Evolutionary conservation across 108 stramenopile species (phyloP), one percentile per base, ranked within the genome.

Genomic region (Conticribra guillardii): DNA sequence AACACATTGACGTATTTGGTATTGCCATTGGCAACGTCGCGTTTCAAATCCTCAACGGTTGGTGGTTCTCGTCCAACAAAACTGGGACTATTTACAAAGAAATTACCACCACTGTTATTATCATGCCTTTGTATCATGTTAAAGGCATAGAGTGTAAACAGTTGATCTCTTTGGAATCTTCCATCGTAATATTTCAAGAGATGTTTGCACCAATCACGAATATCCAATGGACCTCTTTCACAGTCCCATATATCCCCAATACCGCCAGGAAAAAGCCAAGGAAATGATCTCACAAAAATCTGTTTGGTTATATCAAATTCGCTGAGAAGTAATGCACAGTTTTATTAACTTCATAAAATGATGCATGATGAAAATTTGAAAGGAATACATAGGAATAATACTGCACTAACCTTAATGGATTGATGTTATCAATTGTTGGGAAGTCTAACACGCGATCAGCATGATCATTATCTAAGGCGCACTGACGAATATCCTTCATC

Each of bases 211-310:
- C 75, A 76, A 2, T 53, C 55, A 4, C 7, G 8, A 24, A 28
- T 30, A 3, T 46, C 23, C 0, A 37, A 21, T 41, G 24, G 48
- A 1, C 67, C 67, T 21, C 73, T 30, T 26, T 23, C 33, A 22
- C 11, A 9, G 24, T 76, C 70, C 29, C 71, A n/a, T n/a, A n/a
- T n/a, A n/a, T n/a, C n/a, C n/a, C n/a, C n/a, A n/a, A n/a, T n/a
- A n/a, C n/a, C n/a, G 60, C 73, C 73, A 0, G 73, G 73, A 29
- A 68, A 71, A 8, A 76, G 33, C 56, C 54, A 60, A 1, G 69
- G 70, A 27, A 37, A 71, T 0, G 62, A 51, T 16, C 45, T 54
- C 26, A 33, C 34, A 2, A 76, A 64, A 15, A 59, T 37, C 27
- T 64, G 30, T 41, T 70, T 62, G 0, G 21, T 27, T 0, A 32